These are phyloP conservation scores for Sporothrix luriei DNA, from an alignment of 2,329 filamentous ascomycete species.

Conservation along the genomic window DNA sequence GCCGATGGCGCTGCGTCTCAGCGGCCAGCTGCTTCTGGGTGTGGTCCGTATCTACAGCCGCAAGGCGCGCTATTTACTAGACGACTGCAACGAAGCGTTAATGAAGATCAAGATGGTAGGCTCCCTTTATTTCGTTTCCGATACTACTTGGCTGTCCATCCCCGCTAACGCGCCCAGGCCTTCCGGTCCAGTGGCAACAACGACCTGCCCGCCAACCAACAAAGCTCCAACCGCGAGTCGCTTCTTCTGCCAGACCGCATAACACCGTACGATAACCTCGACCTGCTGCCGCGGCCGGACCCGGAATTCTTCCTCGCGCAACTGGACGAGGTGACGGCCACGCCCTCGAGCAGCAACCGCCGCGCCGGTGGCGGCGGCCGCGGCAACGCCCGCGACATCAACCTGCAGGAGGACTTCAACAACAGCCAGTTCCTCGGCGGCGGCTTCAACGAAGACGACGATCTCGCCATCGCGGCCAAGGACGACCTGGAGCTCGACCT, in stretches of 20 bases:
- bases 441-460: conserved; percentile 61
- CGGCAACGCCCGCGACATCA: conserved; percentile 65
- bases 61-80: conserved; percentile 92
- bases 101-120: conserved; percentile 90
- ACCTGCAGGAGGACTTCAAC: conserved; percentile 68
- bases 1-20: conserved; percentile 90
- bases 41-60: conserved; percentile 97
- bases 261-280: conserved; percentile 82
- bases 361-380: conserved; percentile 62
- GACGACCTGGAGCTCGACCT: conserved; percentile 73
- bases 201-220: conserved; percentile 82
- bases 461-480: conserved; percentile 57
- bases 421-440: conserved; percentile 81
- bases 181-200: conserved; percentile 95
- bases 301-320: conserved; percentile 80
- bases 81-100: conserved; percentile 96
- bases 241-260: conserved; percentile 89
- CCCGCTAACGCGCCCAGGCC: conserved; percentile 59
- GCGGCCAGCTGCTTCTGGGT: conserved; percentile 89
- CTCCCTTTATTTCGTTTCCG: conserved; percentile 47
- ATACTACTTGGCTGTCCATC: no score
- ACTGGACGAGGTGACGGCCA: conserved; percentile 63
- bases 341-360: conserved; percentile 53
- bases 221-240: conserved; percentile 79
- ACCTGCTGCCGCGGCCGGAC: conserved; percentile 81